These are phyloP conservation scores for Kodamaea fungicola DNA, from an alignment of 1,139 yeast genomes.

Conservation along the genomic window DNA sequence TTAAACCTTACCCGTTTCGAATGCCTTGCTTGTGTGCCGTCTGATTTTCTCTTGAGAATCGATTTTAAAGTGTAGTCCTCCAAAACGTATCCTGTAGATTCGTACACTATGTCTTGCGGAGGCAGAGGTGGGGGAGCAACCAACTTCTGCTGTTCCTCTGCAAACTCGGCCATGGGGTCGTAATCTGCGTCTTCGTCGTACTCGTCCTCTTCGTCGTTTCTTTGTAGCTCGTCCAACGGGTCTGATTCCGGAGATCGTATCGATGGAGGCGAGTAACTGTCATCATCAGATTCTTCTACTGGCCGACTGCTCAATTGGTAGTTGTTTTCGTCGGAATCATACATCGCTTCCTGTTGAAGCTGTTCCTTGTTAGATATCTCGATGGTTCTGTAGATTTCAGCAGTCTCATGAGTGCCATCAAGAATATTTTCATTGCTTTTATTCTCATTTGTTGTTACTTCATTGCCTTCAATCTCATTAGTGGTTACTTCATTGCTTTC, in stretches of 20 bases:
- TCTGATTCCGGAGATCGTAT: neutral
- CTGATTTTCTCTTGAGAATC: constrained; percentile 17
- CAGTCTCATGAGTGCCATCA: too few species aligned
- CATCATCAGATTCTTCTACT: constrained; percentile 3
- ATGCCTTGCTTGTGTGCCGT: constrained; percentile 10
- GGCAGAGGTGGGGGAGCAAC: constrained; percentile 9
- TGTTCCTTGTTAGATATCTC: too few species aligned
- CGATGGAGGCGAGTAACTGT: neutral
- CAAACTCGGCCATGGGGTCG: constrained; percentile 5
- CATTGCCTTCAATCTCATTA: too few species aligned
- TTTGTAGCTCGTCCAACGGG: constrained; percentile 5
- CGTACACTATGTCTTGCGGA: constrained; percentile 4
- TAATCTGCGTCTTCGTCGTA: constrained; percentile 9
- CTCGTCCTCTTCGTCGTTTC: constrained; percentile 5
- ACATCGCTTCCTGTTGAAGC: too few species aligned
- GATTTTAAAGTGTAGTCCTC: constrained; percentile 10
- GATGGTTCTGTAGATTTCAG: neutral
- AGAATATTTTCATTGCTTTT: too few species aligned
- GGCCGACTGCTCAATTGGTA: neutral
- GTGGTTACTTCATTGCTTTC: too few species aligned
- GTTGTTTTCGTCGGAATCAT: neutral
- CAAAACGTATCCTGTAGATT: constrained; percentile 1
- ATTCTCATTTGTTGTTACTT: too few species aligned
- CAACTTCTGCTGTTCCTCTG: constrained; percentile 2
- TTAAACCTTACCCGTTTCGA: constrained; percentile 28